Evolutionary conservation across 2,329 filamentous ascomycete species (phyloP).

Genomic region (Zymoseptoria ardabiliae): DNA sequence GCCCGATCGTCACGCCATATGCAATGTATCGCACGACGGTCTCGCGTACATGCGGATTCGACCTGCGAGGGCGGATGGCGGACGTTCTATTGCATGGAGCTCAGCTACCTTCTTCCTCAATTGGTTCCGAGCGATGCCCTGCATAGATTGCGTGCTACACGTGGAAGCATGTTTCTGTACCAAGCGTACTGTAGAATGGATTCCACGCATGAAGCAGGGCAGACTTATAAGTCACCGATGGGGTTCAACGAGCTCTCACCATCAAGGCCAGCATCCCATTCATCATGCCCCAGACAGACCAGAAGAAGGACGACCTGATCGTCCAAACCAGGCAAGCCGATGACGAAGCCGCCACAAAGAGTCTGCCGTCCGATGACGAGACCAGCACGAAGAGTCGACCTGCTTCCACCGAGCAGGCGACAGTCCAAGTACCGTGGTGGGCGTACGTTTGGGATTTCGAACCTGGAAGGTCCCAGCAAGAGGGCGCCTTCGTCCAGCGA

Average conservation of each 20-base stretch:
- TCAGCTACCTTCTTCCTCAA: not conserved
- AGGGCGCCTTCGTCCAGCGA: conserved; percentile 15
- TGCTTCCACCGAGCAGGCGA: not conserved
- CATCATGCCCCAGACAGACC: not conserved
- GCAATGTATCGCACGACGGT: not conserved
- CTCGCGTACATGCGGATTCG: not conserved
- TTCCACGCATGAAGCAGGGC: not conserved
- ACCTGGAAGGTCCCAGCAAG: conserved; percentile 32
- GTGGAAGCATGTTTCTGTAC: not conserved
- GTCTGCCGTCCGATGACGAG: not conserved
- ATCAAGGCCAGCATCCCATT: not conserved
- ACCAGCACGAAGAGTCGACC: not conserved
- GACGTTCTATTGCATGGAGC: not conserved
- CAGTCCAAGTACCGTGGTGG: conserved; percentile 13
- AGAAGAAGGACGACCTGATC: not conserved
- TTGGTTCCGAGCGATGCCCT: not conserved
- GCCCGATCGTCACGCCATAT: not conserved
- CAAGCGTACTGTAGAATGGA: not conserved
- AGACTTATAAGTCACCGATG: not conserved
- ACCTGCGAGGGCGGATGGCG: not conserved
- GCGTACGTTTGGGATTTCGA: conserved; percentile 46
- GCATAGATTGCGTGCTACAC: not conserved
- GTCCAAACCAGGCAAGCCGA: not conserved
- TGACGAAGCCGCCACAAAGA: not conserved
- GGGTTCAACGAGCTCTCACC: not conserved